A percentile compares a stretch with the other conserved stretches of the same genome.
phyloP scores from a whole-genome alignment of 371 early-diverging fungal species.

The Apophysomyces variabilis region DNA sequence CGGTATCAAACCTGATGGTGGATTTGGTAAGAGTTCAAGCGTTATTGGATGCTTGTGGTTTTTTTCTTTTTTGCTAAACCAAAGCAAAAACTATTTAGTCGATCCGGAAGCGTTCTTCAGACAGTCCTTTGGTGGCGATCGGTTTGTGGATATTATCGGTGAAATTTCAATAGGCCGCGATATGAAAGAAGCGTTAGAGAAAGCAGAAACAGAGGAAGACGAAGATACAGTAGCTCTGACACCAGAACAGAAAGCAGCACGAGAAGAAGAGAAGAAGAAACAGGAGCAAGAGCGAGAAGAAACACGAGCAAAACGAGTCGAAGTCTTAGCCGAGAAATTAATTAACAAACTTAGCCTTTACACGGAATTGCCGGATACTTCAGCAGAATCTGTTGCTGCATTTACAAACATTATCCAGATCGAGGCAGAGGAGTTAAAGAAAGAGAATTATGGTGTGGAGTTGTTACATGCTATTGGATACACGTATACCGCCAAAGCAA shows the following conservation, averaged over 20 bases:
- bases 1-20: slow-evolving; percentile 70
- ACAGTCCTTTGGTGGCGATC: slow-evolving; percentile 94
- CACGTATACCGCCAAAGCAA: slow-evolving; percentile 85
- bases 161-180: slow-evolving; percentile 95
- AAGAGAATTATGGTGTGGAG: slow-evolving; percentile 91
- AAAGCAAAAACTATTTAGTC: slow-evolving; percentile 36
- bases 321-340: slow-evolving; percentile 71
- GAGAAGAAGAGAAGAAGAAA: slow-evolving; percentile 51
- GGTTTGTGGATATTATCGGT: slow-evolving; percentile 93
- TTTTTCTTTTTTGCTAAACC: not conserved
- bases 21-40: slow-evolving; percentile 60
- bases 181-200: slow-evolving; percentile 80
- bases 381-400: slow-evolving; percentile 49
- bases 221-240: slow-evolving; percentile 40
- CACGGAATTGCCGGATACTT: slow-evolving; percentile 66
- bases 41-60: not conserved
- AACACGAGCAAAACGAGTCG: slow-evolving; percentile 74
- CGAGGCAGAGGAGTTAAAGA: slow-evolving; percentile 89
- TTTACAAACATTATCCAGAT: slow-evolving; percentile 71
- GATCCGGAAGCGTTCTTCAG: slow-evolving; percentile 94
- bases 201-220: slow-evolving; percentile 46
- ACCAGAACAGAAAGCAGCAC: slow-evolving; percentile 66
- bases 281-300: slow-evolving; percentile 46
- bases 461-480: slow-evolving; percentile 91
- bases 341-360: slow-evolving; percentile 77